phyloP scores from a whole-genome alignment of 2,329 filamentous ascomycete genomes.

The Colletotrichum sp. region DNA sequence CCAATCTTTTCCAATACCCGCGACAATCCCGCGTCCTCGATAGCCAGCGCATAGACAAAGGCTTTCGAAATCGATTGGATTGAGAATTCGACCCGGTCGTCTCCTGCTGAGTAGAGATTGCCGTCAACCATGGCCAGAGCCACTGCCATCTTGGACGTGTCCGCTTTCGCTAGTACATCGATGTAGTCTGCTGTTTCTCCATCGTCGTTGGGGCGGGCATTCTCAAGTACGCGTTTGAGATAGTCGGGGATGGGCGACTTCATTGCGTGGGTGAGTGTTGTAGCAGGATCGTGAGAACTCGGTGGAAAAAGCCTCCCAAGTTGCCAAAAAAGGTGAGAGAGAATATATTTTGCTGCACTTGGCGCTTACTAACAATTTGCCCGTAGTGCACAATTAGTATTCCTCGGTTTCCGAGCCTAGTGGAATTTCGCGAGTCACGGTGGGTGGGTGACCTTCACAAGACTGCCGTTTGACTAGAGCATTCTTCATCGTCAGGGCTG shows the following conservation, averaged over 20 bases:
- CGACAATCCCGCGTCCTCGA: constrained; percentile 39
- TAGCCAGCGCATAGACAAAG: constrained; percentile 44
- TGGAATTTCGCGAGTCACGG: not conserved
- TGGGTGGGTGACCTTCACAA: not conserved
- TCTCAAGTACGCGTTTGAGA: constrained; percentile 34
- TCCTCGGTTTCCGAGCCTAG: not conserved
- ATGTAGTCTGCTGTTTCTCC: constrained; percentile 41
- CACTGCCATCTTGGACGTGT: constrained; percentile 42
- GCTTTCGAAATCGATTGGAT: constrained; percentile 47
- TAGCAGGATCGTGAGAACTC: not conserved
- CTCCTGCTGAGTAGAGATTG: constrained; percentile 41
- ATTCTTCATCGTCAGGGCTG: not conserved
- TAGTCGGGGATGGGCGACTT: constrained; percentile 40
- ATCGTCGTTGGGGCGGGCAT: constrained; percentile 30
- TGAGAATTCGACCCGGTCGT: constrained; percentile 43
- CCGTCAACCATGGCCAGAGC: constrained; percentile 44
- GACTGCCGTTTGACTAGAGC: not conserved
- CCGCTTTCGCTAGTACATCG: constrained; percentile 40
- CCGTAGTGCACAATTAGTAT: not conserved
- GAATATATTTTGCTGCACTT: not conserved
- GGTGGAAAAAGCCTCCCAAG: not conserved
- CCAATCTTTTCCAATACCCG: constrained; percentile 42
- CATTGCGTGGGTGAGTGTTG: constrained; percentile 23
- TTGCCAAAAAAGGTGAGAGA: not conserved
- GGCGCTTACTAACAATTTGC: not conserved